Base-by-base conservation (phyloP, 1,139 yeast genomes). In the Debaryomyces udenii region DNA sequence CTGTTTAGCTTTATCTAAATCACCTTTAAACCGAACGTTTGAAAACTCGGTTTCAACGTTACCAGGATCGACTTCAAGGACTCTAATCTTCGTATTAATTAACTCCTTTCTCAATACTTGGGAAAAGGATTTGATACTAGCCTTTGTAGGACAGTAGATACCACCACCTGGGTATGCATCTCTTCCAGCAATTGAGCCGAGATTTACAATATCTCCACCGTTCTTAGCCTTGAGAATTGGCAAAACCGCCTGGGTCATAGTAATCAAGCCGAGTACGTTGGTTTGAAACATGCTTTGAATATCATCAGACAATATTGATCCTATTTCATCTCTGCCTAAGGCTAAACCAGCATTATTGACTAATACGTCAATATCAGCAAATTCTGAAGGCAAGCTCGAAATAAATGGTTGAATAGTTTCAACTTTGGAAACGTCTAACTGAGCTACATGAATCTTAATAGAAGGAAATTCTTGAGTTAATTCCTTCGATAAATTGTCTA, bases 21-120 rank as follows among this genome's bases (percentile, higher is more conserved):
- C 94, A 44, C 95, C 95, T 48, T 81, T 74, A 70, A 79, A 84
- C 59, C 96, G 75, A 26, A 86, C 86, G 27, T 80, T 62, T 6
- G 93, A 83, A 60, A 89, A 89, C 56, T 89, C 96, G 11, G 96
- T 89, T 63, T 87, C 89, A 17, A 88, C 96, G 35, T 85, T 82
- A 55, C 96, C 96, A 9, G 96, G 96, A 47, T 87, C 91, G 38
- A 88, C 77, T 60, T 87, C 94, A 52, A 89, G 78, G 40, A 88
- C 90, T 56, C 96, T 75, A 50, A 88, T 80, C 42, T 78, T 76
- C 27, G 95, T 85, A 59, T 74, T 70, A 49, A 87, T 80, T 57
- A 83, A 71, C 62, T 89, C 96, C 63, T 86, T 86, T 62, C 96
- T 78, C 63, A 88, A 72, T 4, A 87, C 76, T 37, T 82, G 82